These are phyloP conservation scores for Dentipellis sp. DNA, from an alignment of 768 basidiomycete genomes.

Conservation along the genomic window DNA sequence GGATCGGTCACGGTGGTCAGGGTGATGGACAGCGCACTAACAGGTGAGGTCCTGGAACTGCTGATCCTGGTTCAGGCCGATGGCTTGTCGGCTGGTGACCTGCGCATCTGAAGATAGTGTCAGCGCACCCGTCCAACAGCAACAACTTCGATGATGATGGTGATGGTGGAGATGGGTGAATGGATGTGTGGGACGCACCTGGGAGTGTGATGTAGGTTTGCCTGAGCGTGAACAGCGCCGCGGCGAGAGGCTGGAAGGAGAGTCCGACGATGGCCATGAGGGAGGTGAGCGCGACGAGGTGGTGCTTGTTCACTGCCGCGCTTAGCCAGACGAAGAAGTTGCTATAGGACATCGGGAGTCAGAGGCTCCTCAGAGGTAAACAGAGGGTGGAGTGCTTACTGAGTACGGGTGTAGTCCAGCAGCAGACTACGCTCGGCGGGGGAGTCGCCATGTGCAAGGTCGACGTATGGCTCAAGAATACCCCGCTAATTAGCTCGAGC, in stretches of 20 bases:
- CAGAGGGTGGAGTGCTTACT: slow-evolving; percentile 21
- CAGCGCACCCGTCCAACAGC: background rate
- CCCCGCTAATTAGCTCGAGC: background rate
- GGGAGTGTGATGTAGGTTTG: slow-evolving; percentile 34
- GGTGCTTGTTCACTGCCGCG: slow-evolving; percentile 38
- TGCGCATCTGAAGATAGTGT: slow-evolving; percentile 23
- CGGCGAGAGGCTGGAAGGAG: slow-evolving; percentile 42
- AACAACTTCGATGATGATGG: background rate
- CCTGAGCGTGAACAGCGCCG: slow-evolving; percentile 38
- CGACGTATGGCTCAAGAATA: slow-evolving; percentile 42
- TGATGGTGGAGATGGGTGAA: background rate
- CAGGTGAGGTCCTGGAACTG: slow-evolving; percentile 41
- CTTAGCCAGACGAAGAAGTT: slow-evolving; percentile 39
- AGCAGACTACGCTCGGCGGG: slow-evolving; percentile 42
- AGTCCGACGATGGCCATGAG: slow-evolving; percentile 39
- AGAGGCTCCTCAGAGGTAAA: background rate
- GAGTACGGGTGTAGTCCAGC: slow-evolving; percentile 46
- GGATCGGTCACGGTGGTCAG: background rate
- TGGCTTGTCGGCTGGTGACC: slow-evolving; percentile 25
- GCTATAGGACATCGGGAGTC: slow-evolving; percentile 17
- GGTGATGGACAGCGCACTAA: slow-evolving; percentile 15
- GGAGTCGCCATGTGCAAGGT: slow-evolving; percentile 46
- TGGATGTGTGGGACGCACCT: slow-evolving; percentile 29
- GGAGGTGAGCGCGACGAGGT: slow-evolving; percentile 39
- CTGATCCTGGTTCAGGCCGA: slow-evolving; percentile 36